Base-by-base conservation (phyloP, 2,329 filamentous ascomycete genomes). In the Alternaria consortialis region DNA sequence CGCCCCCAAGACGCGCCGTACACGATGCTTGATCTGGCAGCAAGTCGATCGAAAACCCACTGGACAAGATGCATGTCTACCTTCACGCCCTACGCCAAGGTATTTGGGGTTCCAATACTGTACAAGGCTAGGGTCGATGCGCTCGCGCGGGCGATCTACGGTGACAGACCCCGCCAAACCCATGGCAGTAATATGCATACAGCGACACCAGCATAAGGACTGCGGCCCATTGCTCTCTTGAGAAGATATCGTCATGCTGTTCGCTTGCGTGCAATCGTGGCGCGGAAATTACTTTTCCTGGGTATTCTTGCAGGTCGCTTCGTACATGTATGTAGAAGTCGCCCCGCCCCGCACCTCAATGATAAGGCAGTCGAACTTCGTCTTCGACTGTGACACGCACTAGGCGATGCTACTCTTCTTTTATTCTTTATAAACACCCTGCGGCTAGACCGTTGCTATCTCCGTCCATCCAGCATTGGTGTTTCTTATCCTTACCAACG, bases 91-190 rank as follows among this genome's bases (percentile, higher is more conserved):
- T 56, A 46, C 64, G 70, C 67, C 69, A 67, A 69, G 66, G 40
- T 36, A 31, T 48, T 57, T 68, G 68, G 74, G 74, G 75, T 64
- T 74, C 64, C 42, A 50, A 76, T 77, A 77, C 76, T 66, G 25
- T 51, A 58, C 70, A 70, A 43, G 74, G 74, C 64, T 71, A 69
- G 52, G 64, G 64, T 67, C 73, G 32, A 74, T 47, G 65, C 29
- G 71, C 68, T 55, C 34, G 71, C 50, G 60, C 58, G 60, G 67
- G 20, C 60, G 58, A 69, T 68, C 62, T 67, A 60, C 42, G 52
- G 27, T 57, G 63, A 70, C 65, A 66, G 50, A 65, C 67, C 65
- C 67, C 66, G 66, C 65, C 65, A 65, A 62, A 39, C 53, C 64
- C 63, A 56, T 47, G 29, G 56, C 60, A 40, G 62, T 69, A 60